Evolutionary conservation across 129 eudicot species (phyloP), one percentile per base, ranked within the genome.

Genomic region (Arctium lappa): DNA sequence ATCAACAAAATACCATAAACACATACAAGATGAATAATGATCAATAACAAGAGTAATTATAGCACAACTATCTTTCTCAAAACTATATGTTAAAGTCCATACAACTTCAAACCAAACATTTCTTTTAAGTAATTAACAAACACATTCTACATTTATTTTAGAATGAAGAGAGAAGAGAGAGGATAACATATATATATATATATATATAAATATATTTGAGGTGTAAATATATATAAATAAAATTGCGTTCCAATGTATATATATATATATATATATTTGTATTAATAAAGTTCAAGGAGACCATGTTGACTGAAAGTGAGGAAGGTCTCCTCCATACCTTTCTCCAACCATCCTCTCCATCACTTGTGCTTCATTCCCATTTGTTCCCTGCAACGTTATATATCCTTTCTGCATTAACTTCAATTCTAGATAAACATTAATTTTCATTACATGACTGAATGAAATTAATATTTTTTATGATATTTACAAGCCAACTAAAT

Each of bases 331-430:
- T 79, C 82, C 89, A 93, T 87, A 88, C 77, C 87, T 89, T 87
- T 91, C 88, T 84, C 89, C 91, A 56, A 72, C 83, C 87, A 88
- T 83, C 86, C 85, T 91, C 85, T 90, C 98, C 84, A 87, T 86
- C 77, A 85, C 90, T 68, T 83, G 87, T 69, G 89, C 85, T 82
- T 90, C 97, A 84, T 85, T 81, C 77, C 91, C 89, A 87, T 73
- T 86, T 83, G 88, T 85, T 75, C 93, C 94, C 97, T 94, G 90
- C 83, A 86, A 29, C 27, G 6, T 46, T 56, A 22, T 22, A 22
- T 22, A 56, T 63, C 60, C 56, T 46, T 9, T 46, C 56, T 10
- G 56, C 44, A 78, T 62, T 37, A 39, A 62, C 13, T 39, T 73
- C 33, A 8, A 74, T 50, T 10, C 50, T 42, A 42, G 50, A 12